Conservation (phyloP, 768 basidiomycete species). For the Neoboletus magnificus region DNA sequence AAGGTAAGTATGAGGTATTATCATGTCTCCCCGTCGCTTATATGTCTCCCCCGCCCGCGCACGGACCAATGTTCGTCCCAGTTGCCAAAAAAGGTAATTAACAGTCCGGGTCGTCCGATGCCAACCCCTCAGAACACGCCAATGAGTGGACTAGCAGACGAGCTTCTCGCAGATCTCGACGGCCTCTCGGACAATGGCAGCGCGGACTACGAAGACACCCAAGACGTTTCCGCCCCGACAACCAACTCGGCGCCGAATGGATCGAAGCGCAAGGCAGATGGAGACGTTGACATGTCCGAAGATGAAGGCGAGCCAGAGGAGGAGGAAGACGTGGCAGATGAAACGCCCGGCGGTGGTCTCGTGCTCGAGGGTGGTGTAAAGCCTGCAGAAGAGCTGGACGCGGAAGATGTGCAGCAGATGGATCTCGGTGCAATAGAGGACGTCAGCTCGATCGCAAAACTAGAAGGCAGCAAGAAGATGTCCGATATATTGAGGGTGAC, state of each 20-base stretch:
- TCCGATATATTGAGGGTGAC: conserved; percentile 77
- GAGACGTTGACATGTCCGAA: conserved; percentile 55
- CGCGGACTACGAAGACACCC: conserved; percentile 42
- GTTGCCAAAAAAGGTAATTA: conserved; percentile 10
- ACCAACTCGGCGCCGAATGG: conserved; percentile 25
- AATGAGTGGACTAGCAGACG: conserved; percentile 87
- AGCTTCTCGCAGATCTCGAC: conserved; percentile 89
- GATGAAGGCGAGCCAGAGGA: conserved; percentile 44
- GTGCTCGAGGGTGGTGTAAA: conserved; percentile 83
- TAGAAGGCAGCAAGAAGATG: conserved; percentile 87
- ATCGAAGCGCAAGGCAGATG: conserved; percentile 64
- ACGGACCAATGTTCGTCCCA: conserved; percentile 11
- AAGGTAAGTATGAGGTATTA: conserved; percentile 54
- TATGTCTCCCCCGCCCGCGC: conserved; percentile 5
- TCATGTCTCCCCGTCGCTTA: background rate
- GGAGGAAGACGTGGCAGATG: conserved; percentile 37
- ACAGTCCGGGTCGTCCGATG: background rate
- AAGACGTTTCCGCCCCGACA: conserved; percentile 25
- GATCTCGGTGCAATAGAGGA: conserved; percentile 83
- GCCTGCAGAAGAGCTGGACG: conserved; percentile 95
- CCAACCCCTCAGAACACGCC: conserved; percentile 2
- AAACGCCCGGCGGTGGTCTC: conserved; percentile 49
- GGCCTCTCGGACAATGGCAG: conserved; percentile 70
- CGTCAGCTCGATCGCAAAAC: conserved; percentile 82
- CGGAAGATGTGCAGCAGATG: conserved; percentile 92